Percentiles rank a stretch among this genome's conserved stretches.
phyloP scores from a whole-genome alignment of 805 yeast genomes.

The Sugiyamaella marilandica region DNA sequence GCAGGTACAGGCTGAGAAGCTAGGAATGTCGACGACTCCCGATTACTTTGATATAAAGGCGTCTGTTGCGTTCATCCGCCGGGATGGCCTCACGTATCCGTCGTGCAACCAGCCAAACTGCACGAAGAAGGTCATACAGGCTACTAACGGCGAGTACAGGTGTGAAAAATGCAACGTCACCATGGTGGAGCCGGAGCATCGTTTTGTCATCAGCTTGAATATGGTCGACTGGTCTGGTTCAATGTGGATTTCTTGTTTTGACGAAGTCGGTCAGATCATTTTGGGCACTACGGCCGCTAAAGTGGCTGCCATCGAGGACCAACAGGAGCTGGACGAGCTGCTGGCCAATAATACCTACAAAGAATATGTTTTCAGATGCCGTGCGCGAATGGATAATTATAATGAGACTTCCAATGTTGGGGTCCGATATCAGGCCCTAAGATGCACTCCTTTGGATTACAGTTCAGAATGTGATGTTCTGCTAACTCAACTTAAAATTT shows the following conservation, averaged over 20 bases:
- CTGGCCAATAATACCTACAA: slow-evolving; percentile 54
- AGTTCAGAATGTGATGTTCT: slow-evolving; percentile 27
- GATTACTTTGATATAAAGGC: slow-evolving; percentile 78
- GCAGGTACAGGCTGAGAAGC: slow-evolving; percentile 59
- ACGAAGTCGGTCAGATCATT: slow-evolving; percentile 70
- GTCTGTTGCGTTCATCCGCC: slow-evolving; percentile 54
- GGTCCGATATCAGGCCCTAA: slow-evolving; percentile 65
- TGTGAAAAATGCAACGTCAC: slow-evolving; percentile 86
- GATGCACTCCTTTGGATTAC: slow-evolving; percentile 35
- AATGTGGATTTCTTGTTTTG: slow-evolving; percentile 82
- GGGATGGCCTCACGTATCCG: slow-evolving; percentile 81
- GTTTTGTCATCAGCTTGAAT: slow-evolving; percentile 73
- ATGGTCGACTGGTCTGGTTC: slow-evolving; percentile 80
- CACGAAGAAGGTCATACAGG: slow-evolving; percentile 76
- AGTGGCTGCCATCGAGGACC: slow-evolving; percentile 38
- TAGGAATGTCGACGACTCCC: slow-evolving; percentile 72
- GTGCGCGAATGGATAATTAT: slow-evolving; percentile 80
- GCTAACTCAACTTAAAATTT: slow-evolving; percentile 17
- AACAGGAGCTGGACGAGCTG: slow-evolving; percentile 42
- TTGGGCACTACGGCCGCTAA: slow-evolving; percentile 68
- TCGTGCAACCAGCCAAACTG: slow-evolving; percentile 74
- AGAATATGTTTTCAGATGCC: slow-evolving; percentile 69
- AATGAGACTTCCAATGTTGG: slow-evolving; percentile 57
- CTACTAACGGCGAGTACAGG: slow-evolving; percentile 73
- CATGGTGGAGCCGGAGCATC: slow-evolving; percentile 63